Percentiles rank a stretch among this genome's conserved stretches.
Evolutionary conservation across 2,329 filamentous ascomycete genomes (phyloP).

Genomic region (Plenodomus biglobosus): DNA sequence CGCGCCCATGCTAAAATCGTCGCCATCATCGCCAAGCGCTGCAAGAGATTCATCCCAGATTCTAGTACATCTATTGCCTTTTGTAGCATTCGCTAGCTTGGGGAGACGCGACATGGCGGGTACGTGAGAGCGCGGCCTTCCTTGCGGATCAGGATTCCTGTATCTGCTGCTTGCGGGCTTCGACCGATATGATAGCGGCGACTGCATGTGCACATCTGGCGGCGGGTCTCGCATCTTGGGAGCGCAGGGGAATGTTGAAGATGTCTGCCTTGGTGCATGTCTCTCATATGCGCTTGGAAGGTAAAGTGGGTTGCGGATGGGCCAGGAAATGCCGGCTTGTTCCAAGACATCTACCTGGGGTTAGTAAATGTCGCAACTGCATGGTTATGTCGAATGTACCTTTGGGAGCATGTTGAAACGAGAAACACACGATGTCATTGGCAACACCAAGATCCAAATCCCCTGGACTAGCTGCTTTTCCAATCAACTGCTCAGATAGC

Average conservation of each 20-base stretch:
- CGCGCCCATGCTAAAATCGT: constrained; percentile 23
- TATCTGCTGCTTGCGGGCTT: constrained; percentile 10
- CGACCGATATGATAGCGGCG: constrained; percentile 12
- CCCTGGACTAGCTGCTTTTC: constrained; percentile 20
- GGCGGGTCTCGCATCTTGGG: constrained; percentile 1
- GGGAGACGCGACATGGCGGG: constrained; percentile 19
- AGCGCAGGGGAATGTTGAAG: constrained; percentile 1
- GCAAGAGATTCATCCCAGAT: constrained; percentile 20
- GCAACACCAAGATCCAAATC: constrained; percentile 59
- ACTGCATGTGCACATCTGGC: constrained; percentile 8
- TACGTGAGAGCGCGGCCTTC: constrained; percentile 20
- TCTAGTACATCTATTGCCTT: constrained; percentile 1
- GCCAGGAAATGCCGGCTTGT: constrained; percentile 75
- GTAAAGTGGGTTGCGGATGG: constrained; percentile 51
- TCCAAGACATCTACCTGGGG: constrained; percentile 67
- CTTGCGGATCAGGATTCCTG: constrained; percentile 16
- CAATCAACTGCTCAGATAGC: constrained; percentile 69
- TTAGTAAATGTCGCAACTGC: not conserved
- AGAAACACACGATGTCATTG: constrained; percentile 74
- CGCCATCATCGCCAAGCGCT: constrained; percentile 11
- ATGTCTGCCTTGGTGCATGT: not conserved
- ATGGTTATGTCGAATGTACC: constrained; percentile 53
- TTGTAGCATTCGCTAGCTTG: constrained; percentile 8
- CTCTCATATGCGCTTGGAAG: constrained; percentile 10
- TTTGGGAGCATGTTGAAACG: constrained; percentile 81